Evolutionary conservation across 768 basidiomycete species (phyloP).

Genomic region (Termitomyces sp.): DNA sequence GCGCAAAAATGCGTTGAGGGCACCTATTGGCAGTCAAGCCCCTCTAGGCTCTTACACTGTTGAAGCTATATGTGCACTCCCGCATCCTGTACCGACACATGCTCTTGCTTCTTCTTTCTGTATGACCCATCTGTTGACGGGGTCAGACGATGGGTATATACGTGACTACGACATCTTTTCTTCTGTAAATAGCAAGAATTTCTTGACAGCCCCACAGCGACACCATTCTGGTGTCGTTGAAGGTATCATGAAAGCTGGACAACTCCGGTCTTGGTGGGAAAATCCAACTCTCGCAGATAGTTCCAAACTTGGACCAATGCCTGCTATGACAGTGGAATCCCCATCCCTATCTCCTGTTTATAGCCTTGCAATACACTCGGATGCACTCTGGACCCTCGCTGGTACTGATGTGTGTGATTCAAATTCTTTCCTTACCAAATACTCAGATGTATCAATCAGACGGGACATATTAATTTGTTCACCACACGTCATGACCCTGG

Average conservation of each 20-base stretch:
- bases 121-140: slow-evolving; percentile 86
- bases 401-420: slow-evolving; percentile 70
- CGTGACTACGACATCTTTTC: slow-evolving; percentile 90
- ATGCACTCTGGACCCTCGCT: slow-evolving; percentile 89
- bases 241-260: slow-evolving; percentile 86
- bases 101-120: slow-evolving; percentile 83
- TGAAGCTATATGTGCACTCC: slow-evolving; percentile 89
- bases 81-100: slow-evolving; percentile 85
- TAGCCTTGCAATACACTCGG: slow-evolving; percentile 87
- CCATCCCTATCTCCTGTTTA: slow-evolving; percentile 70
- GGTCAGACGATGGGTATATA: slow-evolving; percentile 91
- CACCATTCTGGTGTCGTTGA: slow-evolving; percentile 90
- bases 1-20: slow-evolving; percentile 43
- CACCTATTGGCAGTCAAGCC: slow-evolving; percentile 24
- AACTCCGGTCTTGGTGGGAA: slow-evolving; percentile 89
- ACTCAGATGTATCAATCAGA: slow-evolving; percentile 38
- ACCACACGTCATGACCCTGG: slow-evolving; percentile 94
- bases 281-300: slow-evolving; percentile 45
- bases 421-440: slow-evolving; percentile 6
- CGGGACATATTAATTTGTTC: slow-evolving; percentile 89
- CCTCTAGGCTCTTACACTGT: slow-evolving; percentile 72
- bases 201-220: slow-evolving; percentile 84
- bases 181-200: slow-evolving; percentile 82
- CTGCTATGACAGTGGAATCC: slow-evolving; percentile 41
- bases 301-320: slow-evolving; percentile 21